Conservation (phyloP, 768 basidiomycete genomes). For the Pisolithus tinctorius region DNA sequence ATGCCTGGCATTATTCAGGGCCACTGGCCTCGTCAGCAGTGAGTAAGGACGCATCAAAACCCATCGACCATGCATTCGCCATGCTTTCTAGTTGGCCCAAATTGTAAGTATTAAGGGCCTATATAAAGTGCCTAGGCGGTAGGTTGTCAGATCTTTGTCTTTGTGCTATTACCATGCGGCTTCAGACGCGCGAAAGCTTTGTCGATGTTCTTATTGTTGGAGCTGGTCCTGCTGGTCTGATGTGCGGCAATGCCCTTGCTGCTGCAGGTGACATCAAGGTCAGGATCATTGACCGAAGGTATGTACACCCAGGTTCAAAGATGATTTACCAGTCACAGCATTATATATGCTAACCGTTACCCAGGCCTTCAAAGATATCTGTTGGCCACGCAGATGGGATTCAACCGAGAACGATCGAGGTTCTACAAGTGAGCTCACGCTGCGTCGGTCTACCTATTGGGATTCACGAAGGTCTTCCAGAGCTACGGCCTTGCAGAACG, state of each 20-base stretch:
- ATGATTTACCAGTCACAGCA: no score
- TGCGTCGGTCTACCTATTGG: background rate
- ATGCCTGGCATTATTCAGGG: no score
- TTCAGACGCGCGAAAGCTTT: slow-evolving; percentile 13
- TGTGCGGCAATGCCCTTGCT: slow-evolving; percentile 56
- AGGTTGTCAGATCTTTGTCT: no score
- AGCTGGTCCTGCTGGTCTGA: slow-evolving; percentile 52
- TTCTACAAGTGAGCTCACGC: slow-evolving; percentile 35
- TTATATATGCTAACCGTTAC: background rate
- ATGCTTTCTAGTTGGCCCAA: no score
- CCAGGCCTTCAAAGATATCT: slow-evolving; percentile 33
- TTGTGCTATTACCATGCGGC: background rate
- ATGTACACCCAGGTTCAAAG: background rate
- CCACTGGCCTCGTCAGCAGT: no score
- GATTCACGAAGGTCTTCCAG: slow-evolving; percentile 13
- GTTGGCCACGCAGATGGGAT: slow-evolving; percentile 53
- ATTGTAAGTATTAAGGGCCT: no score
- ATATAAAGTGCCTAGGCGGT: no score
- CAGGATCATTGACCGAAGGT: slow-evolving; percentile 44
- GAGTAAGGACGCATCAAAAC: no score
- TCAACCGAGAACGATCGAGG: slow-evolving; percentile 48
- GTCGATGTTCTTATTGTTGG: slow-evolving; percentile 45
- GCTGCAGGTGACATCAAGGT: slow-evolving; percentile 36
- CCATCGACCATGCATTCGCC: no score
- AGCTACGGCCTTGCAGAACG: slow-evolving; percentile 67